These are phyloP conservation scores for Monilinia fructicola DNA, from an alignment of 2,329 filamentous ascomycete species.

Conservation along the genomic window DNA sequence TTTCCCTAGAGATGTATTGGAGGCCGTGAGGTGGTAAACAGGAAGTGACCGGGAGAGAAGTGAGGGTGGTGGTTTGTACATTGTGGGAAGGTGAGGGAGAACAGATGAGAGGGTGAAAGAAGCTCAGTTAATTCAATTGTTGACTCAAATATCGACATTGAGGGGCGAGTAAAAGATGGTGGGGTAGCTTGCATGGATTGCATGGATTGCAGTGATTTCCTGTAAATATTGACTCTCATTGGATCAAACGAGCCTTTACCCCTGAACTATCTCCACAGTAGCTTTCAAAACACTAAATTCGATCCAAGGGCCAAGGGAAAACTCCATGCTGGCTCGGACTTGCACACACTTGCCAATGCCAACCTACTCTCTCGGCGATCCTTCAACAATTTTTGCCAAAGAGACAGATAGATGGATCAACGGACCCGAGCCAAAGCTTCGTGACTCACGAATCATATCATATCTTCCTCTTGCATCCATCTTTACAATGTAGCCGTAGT, in stretches of 20 bases:
- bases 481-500: not conserved
- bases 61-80: conserved; percentile 20
- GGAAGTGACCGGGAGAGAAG: conserved; percentile 15
- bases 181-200: conserved; percentile 11
- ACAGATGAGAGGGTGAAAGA: not conserved
- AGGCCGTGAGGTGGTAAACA: conserved; percentile 17
- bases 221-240: not conserved
- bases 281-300: not conserved
- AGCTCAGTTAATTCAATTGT: conserved; percentile 2
- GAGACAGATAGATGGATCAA: not conserved
- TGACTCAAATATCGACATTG: not conserved
- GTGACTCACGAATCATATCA: conserved; percentile 8
- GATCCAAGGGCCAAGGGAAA: not conserved
- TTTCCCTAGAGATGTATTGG: conserved; percentile 22
- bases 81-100: not conserved
- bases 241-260: not conserved
- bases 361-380: not conserved
- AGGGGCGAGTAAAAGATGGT: conserved; percentile 5
- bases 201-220: not conserved
- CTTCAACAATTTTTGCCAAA: not conserved
- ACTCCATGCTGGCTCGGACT: not conserved
- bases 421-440: not conserved
- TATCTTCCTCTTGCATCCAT: conserved; percentile 1
- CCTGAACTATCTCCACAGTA: not conserved
- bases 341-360: not conserved